Evolutionary conservation across 306 rosid genomes (phyloP), one percentile per base, ranked within the genome.

Genomic region (Comarum palustre): DNA sequence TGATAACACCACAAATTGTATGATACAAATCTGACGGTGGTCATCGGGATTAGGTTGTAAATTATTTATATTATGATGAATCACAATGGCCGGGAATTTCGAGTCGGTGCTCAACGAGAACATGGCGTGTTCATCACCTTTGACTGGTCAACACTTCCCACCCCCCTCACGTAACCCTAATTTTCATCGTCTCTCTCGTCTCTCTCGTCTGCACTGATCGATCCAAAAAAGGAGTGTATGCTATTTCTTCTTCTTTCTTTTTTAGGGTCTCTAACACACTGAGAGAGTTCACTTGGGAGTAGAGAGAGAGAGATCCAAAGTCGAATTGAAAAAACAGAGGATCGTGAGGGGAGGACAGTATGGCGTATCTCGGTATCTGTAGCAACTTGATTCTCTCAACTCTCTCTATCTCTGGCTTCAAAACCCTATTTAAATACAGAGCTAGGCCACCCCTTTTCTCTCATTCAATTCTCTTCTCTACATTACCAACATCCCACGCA

Each of bases 401-500:
- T 57, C 68, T 75, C 73, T 75, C 73, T 75, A 71, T 52, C 63
- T 69, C 76, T 63, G 13, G 59, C 71, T 68, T 42, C 7, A 67
- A 70, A 75, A 12, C 84, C 78, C 84, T 84, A 81, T 86, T 86
- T 89, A 87, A 87, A 80, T 77, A 84, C 74, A 73, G 60, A 81
- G 76, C 57, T 61, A 67, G 34, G 24, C 84, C 83, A 80, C 81
- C 72, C 71, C 86, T 80, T 41, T 83, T 83, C 81, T 84, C 81
- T 85, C 88, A 79, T 79, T 89, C 94, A 83, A 72, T 81, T 81
- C 77, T 80, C 60, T 77, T 66, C 75, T 68, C 75, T 68, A 41
- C 79, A 64, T 54, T 66, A 25, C 68, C 79, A 79, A 38, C 78
- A 38, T 32, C 76, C 72, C 68, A 51, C 76, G 16, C 29, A n/a